Evolutionary conservation across 163 green algal genomes (phyloP).

Genomic region (Scenedesmus sp.): DNA sequence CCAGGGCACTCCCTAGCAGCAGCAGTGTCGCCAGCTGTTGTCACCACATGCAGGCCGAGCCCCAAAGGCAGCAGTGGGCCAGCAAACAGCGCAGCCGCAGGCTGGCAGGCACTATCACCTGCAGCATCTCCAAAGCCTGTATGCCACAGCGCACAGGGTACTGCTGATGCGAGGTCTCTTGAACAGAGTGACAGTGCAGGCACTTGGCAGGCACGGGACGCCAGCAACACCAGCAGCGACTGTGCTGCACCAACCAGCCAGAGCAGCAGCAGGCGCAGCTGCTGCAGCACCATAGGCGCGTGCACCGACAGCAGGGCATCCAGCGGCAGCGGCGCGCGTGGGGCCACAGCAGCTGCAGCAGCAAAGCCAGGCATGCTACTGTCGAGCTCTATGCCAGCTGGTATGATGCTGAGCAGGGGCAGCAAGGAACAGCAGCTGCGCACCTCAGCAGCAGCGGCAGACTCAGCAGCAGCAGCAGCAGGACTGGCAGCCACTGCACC

Average conservation of each 20-base stretch:
- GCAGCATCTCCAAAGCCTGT: neutral
- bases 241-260: neutral
- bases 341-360: neutral
- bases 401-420: neutral
- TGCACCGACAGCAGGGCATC: neutral
- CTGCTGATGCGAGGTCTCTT: neutral
- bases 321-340: constrained; percentile 1
- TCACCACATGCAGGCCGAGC: neutral
- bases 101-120: neutral
- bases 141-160: neutral
- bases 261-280: neutral
- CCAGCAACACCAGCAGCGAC: neutral
- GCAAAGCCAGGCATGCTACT: neutral
- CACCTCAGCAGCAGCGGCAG: neutral
- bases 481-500: neutral
- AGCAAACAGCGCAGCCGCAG: neutral
- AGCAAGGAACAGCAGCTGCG: neutral
- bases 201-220: neutral
- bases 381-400: neutral
- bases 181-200: neutral
- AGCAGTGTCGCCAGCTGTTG: neutral
- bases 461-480: constrained; percentile 1
- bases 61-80: neutral
- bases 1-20: neutral
- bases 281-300: neutral